Conservation (phyloP, 2,329 filamentous ascomycete species). For the Penicillium crustosum region DNA sequence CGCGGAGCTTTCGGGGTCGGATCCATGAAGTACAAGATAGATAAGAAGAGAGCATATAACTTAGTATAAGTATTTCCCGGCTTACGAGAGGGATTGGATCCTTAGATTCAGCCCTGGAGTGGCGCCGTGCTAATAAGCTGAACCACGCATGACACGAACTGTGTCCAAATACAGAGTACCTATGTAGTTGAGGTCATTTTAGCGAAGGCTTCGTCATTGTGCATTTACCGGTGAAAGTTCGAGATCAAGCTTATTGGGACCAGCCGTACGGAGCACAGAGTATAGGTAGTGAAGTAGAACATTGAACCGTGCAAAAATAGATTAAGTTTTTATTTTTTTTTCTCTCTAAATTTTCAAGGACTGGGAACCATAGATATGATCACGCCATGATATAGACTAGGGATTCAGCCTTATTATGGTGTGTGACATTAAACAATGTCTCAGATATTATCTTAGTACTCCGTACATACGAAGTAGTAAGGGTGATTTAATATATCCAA, state of each 20-base stretch:
- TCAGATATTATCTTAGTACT: not conserved
- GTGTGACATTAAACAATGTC: not conserved
- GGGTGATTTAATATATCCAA: not conserved
- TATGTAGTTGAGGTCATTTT: not conserved
- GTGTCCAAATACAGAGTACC: not conserved
- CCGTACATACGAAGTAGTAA: no score
- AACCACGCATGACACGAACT: not conserved
- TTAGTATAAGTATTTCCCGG: not conserved
- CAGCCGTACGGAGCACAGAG: no score
- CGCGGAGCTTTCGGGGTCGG: conserved; percentile 1
- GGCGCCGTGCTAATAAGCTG: not conserved
- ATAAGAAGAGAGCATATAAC: not conserved
- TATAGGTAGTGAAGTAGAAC: not conserved
- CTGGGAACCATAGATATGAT: not conserved
- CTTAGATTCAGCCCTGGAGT: not conserved
- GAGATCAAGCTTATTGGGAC: not conserved
- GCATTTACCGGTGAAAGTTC: not conserved
- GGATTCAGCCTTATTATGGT: not conserved
- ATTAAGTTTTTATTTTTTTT: not conserved
- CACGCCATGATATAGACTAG: not conserved
- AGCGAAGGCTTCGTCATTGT: not conserved
- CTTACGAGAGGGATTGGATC: not conserved
- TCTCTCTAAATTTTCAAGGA: not conserved
- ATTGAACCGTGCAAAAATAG: not conserved
- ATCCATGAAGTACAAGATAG: not conserved